Evolutionary conservation across 306 rosid species (phyloP).

Genomic region (Carpinus fangiana): DNA sequence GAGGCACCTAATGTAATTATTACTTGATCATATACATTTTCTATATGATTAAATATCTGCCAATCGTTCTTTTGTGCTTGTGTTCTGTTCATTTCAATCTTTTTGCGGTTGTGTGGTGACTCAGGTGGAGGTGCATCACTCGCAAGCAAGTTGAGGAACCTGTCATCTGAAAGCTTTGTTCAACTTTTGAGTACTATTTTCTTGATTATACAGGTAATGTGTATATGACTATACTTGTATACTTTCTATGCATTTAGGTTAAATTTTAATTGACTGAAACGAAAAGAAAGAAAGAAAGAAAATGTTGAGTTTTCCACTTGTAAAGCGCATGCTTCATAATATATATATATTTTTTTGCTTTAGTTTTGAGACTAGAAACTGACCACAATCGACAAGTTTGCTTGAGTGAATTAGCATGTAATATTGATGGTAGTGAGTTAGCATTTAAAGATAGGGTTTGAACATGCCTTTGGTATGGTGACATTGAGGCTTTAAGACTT

Average conservation of each 20-base stretch:
- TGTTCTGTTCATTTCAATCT: constrained; percentile 26
- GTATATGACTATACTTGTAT: constrained; percentile 42
- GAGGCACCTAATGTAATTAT: background rate
- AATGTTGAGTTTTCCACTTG: background rate
- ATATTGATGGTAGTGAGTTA: background rate
- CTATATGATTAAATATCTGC: background rate
- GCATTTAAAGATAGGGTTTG: no score
- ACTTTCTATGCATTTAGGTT: background rate
- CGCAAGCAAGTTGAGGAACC: constrained; percentile 96
- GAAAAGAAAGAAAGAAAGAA: background rate
- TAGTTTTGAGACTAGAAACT: background rate
- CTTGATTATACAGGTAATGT: constrained; percentile 89
- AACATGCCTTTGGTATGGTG: no score
- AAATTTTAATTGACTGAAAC: background rate
- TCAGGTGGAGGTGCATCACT: constrained; percentile 95
- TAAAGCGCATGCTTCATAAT: background rate
- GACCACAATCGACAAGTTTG: background rate
- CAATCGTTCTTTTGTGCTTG: constrained; percentile 9
- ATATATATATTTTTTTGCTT: background rate
- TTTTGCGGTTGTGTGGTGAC: constrained; percentile 36
- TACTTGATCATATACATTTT: background rate
- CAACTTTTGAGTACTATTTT: constrained; percentile 91
- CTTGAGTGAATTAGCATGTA: background rate
- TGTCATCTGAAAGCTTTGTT: constrained; percentile 93
- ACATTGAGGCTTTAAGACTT: no score